These are phyloP conservation scores for Thermothielavioides terrestris DNA, from an alignment of 495 filamentous ascomycete species.

Conservation along the genomic window DNA sequence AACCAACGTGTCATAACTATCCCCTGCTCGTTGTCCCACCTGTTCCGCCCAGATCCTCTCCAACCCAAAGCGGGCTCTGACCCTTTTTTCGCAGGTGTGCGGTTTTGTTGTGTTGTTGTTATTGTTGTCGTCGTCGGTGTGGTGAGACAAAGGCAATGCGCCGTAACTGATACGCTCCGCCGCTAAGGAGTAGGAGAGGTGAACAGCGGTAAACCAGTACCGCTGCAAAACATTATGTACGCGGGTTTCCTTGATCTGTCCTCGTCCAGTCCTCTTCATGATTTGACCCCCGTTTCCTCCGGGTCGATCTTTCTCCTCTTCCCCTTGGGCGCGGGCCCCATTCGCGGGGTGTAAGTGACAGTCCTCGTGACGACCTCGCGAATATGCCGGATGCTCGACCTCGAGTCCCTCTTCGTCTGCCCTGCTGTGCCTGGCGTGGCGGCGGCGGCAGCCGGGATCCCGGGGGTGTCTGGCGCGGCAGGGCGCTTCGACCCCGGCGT, in stretches of 20 bases:
- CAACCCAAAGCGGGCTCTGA: too few species aligned
- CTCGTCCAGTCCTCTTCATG: slow-evolving; percentile 7
- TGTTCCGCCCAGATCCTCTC: too few species aligned
- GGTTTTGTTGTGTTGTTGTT: not conserved
- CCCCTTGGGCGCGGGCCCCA: slow-evolving; percentile 65
- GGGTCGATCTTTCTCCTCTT: slow-evolving; percentile 64
- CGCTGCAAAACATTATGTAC: not conserved
- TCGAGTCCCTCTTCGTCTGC: slow-evolving; percentile 33
- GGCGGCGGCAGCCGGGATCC: not conserved
- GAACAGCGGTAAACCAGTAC: not conserved
- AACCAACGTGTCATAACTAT: too few species aligned
- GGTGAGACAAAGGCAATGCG: too few species aligned
- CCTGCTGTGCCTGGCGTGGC: slow-evolving; percentile 1
- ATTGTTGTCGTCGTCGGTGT: not conserved
- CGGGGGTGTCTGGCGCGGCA: slow-evolving; percentile 28
- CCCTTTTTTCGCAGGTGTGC: too few species aligned
- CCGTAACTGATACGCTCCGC: too few species aligned
- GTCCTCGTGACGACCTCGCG: slow-evolving; percentile 67
- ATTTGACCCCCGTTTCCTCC: slow-evolving; percentile 24
- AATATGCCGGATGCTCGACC: slow-evolving; percentile 47
- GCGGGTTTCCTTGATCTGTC: not conserved
- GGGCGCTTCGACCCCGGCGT: slow-evolving; percentile 23
- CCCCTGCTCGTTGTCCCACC: too few species aligned
- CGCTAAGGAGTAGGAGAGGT: too few species aligned
- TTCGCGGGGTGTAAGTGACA: slow-evolving; percentile 62